A percentile compares a stretch with the other conserved stretches of the same genome.
Evolutionary conservation across 257 asterid species (phyloP).

Genomic region (Thymus mandschuricus): DNA sequence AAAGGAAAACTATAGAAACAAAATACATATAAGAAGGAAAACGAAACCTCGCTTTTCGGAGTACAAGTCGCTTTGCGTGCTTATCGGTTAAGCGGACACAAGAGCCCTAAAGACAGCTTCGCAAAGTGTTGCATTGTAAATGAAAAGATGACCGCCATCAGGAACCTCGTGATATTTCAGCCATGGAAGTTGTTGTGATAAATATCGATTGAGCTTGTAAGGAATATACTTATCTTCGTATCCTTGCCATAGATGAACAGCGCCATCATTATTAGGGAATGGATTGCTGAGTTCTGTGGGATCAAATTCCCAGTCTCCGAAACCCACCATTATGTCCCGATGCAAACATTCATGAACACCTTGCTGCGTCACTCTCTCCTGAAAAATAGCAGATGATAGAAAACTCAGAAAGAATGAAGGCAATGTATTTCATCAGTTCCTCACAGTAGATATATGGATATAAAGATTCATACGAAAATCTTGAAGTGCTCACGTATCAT

Average conservation of each 20-base stretch:
- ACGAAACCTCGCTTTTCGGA: neutral
- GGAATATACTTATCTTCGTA: slow-evolving; percentile 59
- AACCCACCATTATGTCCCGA: slow-evolving; percentile 56
- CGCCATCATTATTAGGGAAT: slow-evolving; percentile 63
- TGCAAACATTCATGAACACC: slow-evolving; percentile 64
- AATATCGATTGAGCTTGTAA: slow-evolving; percentile 44
- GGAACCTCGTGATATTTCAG: slow-evolving; percentile 74
- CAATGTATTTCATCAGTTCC: neutral
- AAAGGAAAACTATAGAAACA: neutral
- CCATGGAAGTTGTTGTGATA: slow-evolving; percentile 69
- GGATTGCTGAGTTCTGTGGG: slow-evolving; percentile 64
- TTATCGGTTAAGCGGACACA: slow-evolving; percentile 26
- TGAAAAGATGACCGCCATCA: slow-evolving; percentile 65
- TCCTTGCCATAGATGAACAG: slow-evolving; percentile 83
- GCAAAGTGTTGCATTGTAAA: slow-evolving; percentile 45
- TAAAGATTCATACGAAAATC: neutral
- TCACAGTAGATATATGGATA: neutral
- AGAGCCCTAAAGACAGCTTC: slow-evolving; percentile 63
- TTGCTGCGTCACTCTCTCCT: slow-evolving; percentile 69
- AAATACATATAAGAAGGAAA: too few species aligned
- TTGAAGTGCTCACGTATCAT: neutral
- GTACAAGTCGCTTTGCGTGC: neutral
- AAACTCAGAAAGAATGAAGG: neutral
- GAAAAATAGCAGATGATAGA: slow-evolving; percentile 20
- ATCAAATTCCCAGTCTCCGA: slow-evolving; percentile 64